These are phyloP conservation scores for Lipomyces spencermartinsiae DNA, from an alignment of 805 yeast genomes.

Conservation along the genomic window DNA sequence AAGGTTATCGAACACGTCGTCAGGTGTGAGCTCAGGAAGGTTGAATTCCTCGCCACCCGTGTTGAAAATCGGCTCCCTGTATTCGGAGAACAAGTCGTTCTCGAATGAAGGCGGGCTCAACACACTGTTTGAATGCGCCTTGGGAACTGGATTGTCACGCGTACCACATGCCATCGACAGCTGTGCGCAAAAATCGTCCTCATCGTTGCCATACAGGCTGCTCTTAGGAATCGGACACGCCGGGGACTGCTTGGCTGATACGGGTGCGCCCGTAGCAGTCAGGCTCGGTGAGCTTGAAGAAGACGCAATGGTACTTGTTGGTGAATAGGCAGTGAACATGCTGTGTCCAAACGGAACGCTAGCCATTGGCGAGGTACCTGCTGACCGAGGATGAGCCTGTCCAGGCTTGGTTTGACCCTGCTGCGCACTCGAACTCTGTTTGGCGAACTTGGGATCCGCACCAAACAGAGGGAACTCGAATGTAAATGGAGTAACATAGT, in stretches of 20 bases:
- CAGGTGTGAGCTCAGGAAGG: constrained; percentile 45
- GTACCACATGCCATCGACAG: constrained; percentile 86
- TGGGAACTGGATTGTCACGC: constrained; percentile 69
- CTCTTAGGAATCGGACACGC: constrained; percentile 8
- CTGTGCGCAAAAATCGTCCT: constrained; percentile 75
- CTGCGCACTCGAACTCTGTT: neutral
- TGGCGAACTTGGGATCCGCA: constrained; percentile 18
- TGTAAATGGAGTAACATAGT: constrained; percentile 47
- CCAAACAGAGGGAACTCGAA: constrained; percentile 64
- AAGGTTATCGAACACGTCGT: constrained; percentile 44
- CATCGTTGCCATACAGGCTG: constrained; percentile 51
- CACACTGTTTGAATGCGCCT: constrained; percentile 40
- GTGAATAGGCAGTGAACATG: constrained; percentile 16
- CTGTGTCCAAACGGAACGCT: constrained; percentile 3
- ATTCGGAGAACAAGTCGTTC: constrained; percentile 44
- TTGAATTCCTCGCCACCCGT: constrained; percentile 43
- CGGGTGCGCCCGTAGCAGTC: constrained; percentile 15
- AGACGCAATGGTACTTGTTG: constrained; percentile 8
- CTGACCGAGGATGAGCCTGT: constrained; percentile 11
- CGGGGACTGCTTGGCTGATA: constrained; percentile 23
- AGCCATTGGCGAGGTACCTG: constrained; percentile 17
- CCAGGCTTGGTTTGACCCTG: neutral
- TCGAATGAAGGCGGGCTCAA: constrained; percentile 44
- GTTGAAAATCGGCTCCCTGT: constrained; percentile 33
- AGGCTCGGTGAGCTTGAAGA: constrained; percentile 22